phyloP scores from a whole-genome alignment of 306 rosid species.

The Cicer pinnatifidum region DNA sequence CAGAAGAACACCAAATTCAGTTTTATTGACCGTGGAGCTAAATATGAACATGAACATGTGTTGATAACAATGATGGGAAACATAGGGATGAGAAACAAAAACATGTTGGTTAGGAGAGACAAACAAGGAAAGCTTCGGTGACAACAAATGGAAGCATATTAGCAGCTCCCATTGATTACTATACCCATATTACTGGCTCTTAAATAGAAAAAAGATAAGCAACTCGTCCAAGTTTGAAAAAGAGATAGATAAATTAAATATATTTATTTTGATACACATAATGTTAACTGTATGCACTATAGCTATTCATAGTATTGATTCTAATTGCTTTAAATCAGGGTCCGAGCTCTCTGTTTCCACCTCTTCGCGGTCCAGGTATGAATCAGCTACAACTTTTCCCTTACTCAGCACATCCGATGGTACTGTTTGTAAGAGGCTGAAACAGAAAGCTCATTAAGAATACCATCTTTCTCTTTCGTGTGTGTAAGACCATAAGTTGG shows the following conservation, averaged over 20 bases:
- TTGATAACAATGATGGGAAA: not conserved
- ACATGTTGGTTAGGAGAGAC: not conserved
- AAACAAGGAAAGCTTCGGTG: not conserved
- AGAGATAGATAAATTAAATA: not conserved
- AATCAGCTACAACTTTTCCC: constrained; percentile 77
- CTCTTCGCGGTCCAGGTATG: constrained; percentile 63
- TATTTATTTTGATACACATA: not conserved
- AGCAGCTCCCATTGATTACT: not conserved
- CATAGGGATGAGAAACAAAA: not conserved
- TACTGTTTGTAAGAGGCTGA: constrained; percentile 90
- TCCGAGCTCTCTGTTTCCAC: constrained; percentile 55
- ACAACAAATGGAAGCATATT: not conserved
- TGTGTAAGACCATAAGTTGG: constrained; percentile 1
- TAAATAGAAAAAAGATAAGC: not conserved
- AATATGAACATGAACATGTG: constrained; percentile 3
- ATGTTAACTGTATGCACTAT: not conserved
- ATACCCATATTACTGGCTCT: not conserved
- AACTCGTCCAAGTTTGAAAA: not conserved
- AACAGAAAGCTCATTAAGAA: constrained; percentile 46
- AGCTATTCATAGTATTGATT: constrained; percentile 66
- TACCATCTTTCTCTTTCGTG: not conserved
- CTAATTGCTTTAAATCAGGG: constrained; percentile 71
- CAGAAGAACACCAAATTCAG: not conserved
- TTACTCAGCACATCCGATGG: constrained; percentile 77
- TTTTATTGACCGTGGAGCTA: not conserved